phyloP scores from a whole-genome alignment of 2,329 filamentous ascomycete genomes.

The Cladosporium halotolerans region DNA sequence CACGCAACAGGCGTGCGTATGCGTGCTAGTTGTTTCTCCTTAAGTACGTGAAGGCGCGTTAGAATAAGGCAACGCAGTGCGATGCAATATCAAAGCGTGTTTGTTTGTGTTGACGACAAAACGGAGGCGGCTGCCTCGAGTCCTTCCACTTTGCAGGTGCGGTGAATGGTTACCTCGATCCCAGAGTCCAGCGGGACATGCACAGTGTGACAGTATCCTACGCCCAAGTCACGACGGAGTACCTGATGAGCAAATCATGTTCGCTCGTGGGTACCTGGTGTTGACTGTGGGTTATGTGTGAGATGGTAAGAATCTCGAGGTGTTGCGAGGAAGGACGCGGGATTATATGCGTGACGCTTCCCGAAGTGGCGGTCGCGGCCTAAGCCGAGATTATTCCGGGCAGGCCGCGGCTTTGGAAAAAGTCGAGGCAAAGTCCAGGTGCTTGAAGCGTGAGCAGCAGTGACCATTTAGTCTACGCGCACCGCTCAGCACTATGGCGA shows the following conservation, averaged over 20 bases:
- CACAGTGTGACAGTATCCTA: too few relatives aligned
- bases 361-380: not conserved
- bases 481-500: slow-evolving; percentile 18
- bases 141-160: not conserved
- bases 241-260: not conserved
- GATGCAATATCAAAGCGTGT: too few relatives aligned
- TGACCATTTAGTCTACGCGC: not conserved
- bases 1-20: too few relatives aligned
- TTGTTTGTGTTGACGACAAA: not conserved
- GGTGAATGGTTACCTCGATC: too few relatives aligned
- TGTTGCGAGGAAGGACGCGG: too few relatives aligned
- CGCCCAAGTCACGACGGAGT: not conserved
- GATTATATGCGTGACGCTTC: not conserved
- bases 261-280: slow-evolving; percentile 1
- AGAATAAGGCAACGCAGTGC: too few relatives aligned
- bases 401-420: slow-evolving; percentile 8
- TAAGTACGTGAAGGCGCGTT: too few relatives aligned
- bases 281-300: not conserved
- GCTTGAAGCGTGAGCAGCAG: not conserved
- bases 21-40: too few relatives aligned
- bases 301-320: not conserved
- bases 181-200: not conserved
- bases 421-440: slow-evolving; percentile 8
- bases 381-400: not conserved
- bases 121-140: not conserved